Conservation (phyloP, 139 green algal genomes). For the Coccomyxa sp. region DNA sequence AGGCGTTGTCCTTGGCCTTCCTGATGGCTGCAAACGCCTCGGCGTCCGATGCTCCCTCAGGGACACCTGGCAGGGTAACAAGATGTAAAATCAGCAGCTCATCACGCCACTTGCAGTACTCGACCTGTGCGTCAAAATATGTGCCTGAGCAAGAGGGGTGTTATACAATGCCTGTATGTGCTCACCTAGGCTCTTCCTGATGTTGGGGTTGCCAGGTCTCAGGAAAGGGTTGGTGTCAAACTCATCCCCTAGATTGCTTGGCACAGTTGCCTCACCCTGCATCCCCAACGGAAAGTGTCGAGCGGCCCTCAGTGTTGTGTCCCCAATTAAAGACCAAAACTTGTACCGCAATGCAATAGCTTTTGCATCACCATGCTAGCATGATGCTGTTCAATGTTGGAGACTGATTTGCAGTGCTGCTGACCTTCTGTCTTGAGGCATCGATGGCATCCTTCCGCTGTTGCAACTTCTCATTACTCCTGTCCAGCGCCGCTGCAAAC, state of each 20-base stretch:
- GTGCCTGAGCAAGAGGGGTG: not conserved
- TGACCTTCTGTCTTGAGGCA: conserved; percentile 40
- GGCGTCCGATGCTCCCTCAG: conserved; percentile 31
- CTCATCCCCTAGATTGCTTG: conserved; percentile 71
- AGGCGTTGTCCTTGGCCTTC: conserved; percentile 76
- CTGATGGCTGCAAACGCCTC: conserved; percentile 71
- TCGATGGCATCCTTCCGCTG: conserved; percentile 55
- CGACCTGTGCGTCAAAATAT: not conserved
- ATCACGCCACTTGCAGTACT: not conserved
- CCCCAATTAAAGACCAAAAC: no score
- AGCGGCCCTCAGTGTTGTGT: not conserved
- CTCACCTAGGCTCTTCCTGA: conserved; percentile 50
- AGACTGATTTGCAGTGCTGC: no score
- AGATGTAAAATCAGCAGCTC: not conserved
- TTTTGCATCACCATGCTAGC: not conserved
- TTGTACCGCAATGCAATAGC: not conserved
- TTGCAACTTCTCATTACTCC: conserved; percentile 54
- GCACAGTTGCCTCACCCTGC: conserved; percentile 71
- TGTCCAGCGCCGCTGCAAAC: conserved; percentile 70
- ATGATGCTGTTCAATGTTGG: not conserved
- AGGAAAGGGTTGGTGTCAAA: conserved; percentile 89
- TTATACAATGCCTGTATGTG: not conserved
- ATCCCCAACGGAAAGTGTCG: no score
- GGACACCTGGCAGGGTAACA: conserved; percentile 21
- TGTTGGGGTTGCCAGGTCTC: conserved; percentile 47